Base-by-base conservation (phyloP, 805 yeast genomes). In the Wickerhamomyces strasburgensis region DNA sequence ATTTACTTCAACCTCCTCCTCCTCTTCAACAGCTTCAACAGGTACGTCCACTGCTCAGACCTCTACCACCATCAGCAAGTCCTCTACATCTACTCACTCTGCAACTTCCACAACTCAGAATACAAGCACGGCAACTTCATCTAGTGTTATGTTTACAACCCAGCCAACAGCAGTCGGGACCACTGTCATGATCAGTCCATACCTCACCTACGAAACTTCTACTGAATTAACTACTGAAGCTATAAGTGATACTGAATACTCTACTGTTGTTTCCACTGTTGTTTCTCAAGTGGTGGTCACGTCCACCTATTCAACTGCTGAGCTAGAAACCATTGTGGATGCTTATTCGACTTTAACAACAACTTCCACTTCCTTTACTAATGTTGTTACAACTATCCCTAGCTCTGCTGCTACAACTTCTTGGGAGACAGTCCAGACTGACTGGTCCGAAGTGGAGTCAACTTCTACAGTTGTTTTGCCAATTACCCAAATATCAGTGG, bases 11-110 rank as follows among this genome's bases (percentile, higher is more conserved):
- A 28, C 46, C 28, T 14, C 42, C 28, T 24, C 42, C 28, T 29
- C 46, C 33, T 17, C 48, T 47, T 41, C 52, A 46, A 27, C 55
- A 52, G 40, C 18, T 6, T 37, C 29, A 21, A 21, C 25, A 8
- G 7, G 10, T 21, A 21, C 25, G 11, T 21, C 25, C 25, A 21
- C 25, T 21, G 25, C 25, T 7, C 25, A 21, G 11, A 21, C 25
- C 10, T 21, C 25, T 21, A 25, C 35, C 29, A 18, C 58, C 49
- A 38, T 45, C 52, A 34, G 44, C 37, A n/a, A 5, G 5, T 15
- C 14, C 36, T 8, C 34, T 18, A 19, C 41, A 16, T 16, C 36
- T 10, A 14, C 29, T 5, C n/a, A n/a, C 5, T 5, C n/a, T 26
- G 33, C 18, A 29, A 13, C 16, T n/a, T 33, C 25, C 33, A 38